Base-by-base conservation (phyloP, 306 rosid species). In the Inga laurina region DNA sequence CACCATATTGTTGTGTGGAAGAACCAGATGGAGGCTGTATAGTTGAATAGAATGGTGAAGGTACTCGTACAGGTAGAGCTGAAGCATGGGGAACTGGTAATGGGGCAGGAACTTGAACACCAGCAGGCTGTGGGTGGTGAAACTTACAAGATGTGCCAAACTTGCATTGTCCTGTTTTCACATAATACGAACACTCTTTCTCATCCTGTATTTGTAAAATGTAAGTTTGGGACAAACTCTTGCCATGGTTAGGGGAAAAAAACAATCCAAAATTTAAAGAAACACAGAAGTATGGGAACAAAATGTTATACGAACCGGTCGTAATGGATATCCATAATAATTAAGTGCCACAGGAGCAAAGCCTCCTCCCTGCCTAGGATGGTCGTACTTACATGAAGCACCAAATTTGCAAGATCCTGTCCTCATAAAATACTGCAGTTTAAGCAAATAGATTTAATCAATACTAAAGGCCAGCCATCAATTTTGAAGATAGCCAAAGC, bases 111-210 rank as follows among this genome's bases (percentile, higher is more conserved):
- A 90, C 69, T 68, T 86, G 99, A 57, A 82, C n/a, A 13, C 93
- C 91, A 45, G 87, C 85, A 11, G 93, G 91, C 81, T 86, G 97
- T 13, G 99, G 97, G 71, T 97, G 99, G 80, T 97, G 94, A 83
- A 94, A 97, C 89, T 94, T 97, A 89, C 99, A 97, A 27, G 95
- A 89, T 54, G 92, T 70, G 49, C 99, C 97, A 61, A 97, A 97
- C 88, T 93, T 97, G 91, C 99, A 97, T 82, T 88, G 95, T 54
- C 98, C 95, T n/a, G 92, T 97, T 89, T 97, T 94, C 87, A 89
- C 90, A 87, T 92, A 97, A 91, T 94, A 94, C 10, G 97, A 91
- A 80, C 99, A 97, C 85, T 96, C 99, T 81, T 91, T 94, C 78
- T 96, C 98, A 88, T 97, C 98, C 99, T 96, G 93, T 67, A 82